Conservation (phyloP, 176 grass and related monocot species). For the Phoenix roebelenii region DNA sequence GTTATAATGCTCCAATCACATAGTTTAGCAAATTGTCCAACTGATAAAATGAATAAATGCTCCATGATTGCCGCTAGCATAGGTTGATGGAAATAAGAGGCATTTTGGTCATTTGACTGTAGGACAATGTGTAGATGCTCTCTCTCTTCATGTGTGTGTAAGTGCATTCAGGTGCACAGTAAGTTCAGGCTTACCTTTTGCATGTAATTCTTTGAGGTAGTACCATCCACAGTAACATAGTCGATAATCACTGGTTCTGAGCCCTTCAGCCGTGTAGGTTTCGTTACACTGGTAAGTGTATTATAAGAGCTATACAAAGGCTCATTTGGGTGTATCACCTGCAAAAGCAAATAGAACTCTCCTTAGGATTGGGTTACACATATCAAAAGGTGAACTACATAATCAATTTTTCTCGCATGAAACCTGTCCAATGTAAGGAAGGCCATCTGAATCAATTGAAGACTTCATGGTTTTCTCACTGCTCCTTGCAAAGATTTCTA, state of each 20-base stretch:
- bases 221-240: conserved; percentile 70
- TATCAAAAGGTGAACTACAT: no score
- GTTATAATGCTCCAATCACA: no score
- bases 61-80: no score
- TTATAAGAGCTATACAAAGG: conserved; percentile 77
- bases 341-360: conserved; percentile 20
- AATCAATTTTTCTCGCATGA: no score
- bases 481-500: conserved; percentile 71
- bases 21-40: no score
- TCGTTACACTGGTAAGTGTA: conserved; percentile 48
- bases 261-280: conserved; percentile 51
- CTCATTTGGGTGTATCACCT: conserved; percentile 59
- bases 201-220: conserved; percentile 49
- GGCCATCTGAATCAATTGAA: conserved; percentile 74
- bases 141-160: no score
- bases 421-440: conserved; percentile 80
- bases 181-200: conserved; percentile 48
- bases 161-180: not conserved
- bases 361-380: no score
- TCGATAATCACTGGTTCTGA: conserved; percentile 71
- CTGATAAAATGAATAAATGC: no score
- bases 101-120: no score
- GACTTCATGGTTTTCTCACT: conserved; percentile 30
- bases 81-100: no score
- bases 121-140: no score